A percentile compares a stretch with the other conserved stretches of the same genome.
Evolutionary conservation across 306 rosid genomes (phyloP).

Genomic region (Sicyos edulis): DNA sequence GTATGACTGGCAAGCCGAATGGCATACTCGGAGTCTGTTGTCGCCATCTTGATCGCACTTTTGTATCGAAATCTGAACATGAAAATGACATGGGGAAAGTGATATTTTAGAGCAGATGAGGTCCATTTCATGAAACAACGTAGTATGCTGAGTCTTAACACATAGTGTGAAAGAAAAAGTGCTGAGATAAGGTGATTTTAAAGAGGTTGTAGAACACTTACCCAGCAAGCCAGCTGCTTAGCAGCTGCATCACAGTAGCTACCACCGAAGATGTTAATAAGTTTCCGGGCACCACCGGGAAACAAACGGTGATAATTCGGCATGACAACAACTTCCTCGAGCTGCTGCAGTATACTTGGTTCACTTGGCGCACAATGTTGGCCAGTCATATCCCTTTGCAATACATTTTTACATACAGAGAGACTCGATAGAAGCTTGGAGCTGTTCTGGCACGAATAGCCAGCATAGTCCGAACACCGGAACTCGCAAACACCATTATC

Average conservation of each 20-base stretch:
- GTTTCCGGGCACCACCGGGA: constrained; percentile 90
- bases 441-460: constrained; percentile 96
- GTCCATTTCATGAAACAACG: not conserved
- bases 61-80: constrained; percentile 77
- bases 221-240: constrained; percentile 96
- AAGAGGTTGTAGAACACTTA: constrained; percentile 25
- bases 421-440: constrained; percentile 69
- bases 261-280: constrained; percentile 76
- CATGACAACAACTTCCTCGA: constrained; percentile 95
- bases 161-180: not conserved
- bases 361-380: constrained; percentile 98
- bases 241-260: constrained; percentile 85
- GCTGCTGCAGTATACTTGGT: constrained; percentile 83
- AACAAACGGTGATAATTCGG: constrained; percentile 91
- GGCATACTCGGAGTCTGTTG: constrained; percentile 88
- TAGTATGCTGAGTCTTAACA: not conserved
- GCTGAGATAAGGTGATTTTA: not conserved
- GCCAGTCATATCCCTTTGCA: constrained; percentile 67
- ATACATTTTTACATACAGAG: constrained; percentile 66
- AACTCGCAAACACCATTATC: constrained; percentile 95
- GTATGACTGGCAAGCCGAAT: constrained; percentile 86
- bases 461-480: constrained; percentile 96
- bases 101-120: not conserved
- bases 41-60: constrained; percentile 87
- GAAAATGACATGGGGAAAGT: not conserved